Conservation (phyloP, 352 stramenopile genomes). For the Phytophthora vignae region DNA sequence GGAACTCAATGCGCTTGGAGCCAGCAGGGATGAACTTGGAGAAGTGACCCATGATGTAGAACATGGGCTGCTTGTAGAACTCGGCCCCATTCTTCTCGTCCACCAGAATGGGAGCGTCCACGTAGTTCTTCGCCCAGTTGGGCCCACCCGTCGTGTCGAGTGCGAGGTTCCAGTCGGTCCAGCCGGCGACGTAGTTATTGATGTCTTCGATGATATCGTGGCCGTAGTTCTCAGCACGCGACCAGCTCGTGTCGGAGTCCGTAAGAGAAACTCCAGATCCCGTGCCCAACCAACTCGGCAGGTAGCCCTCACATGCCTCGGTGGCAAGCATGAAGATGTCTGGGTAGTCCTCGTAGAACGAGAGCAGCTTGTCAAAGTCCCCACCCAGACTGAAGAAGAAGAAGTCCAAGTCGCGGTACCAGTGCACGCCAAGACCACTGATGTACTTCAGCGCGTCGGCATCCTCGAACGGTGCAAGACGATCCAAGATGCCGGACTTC, state of each 20-base stretch:
- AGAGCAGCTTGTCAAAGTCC: conserved; percentile 52
- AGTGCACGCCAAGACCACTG: conserved; percentile 85
- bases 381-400: conserved; percentile 38
- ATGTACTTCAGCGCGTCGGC: conserved; percentile 71
- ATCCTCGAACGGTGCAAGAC: conserved; percentile 54
- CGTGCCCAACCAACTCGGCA: conserved; percentile 57
- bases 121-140: conserved; percentile 74
- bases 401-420: conserved; percentile 79
- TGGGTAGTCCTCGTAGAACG: conserved; percentile 59
- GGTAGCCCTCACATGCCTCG: conserved; percentile 74
- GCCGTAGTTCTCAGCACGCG: conserved; percentile 75
- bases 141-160: conserved; percentile 77
- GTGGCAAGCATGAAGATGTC: conserved; percentile 85
- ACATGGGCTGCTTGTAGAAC: conserved; percentile 88
- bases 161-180: conserved; percentile 90
- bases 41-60: conserved; percentile 83
- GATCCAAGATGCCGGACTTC: conserved; percentile 63
- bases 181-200: conserved; percentile 77
- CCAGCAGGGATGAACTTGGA: conserved; percentile 68
- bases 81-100: conserved; percentile 57
- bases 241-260: conserved; percentile 53
- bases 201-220: conserved; percentile 90
- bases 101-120: conserved; percentile 79
- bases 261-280: conserved; percentile 49
- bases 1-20: conserved; percentile 50